These are phyloP conservation scores for Lotmaria passim DNA, from an alignment of 208 protist species.

Conservation along the genomic window DNA sequence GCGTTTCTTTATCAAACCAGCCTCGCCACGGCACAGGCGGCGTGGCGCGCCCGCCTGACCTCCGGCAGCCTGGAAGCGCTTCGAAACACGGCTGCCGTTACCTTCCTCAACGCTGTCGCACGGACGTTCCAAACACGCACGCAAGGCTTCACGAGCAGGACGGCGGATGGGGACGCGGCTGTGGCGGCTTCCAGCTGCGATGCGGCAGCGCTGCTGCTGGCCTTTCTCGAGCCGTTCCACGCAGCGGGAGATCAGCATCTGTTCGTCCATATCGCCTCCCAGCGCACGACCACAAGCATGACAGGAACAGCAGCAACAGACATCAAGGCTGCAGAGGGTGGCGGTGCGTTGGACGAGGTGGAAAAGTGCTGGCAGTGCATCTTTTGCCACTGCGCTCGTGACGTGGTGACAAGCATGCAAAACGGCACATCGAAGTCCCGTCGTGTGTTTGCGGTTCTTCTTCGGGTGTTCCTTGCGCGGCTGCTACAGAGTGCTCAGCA, in stretches of 20 bases:
- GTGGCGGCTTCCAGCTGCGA: neutral
- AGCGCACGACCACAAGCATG: neutral
- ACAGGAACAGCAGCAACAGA: neutral
- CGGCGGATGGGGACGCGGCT: no score
- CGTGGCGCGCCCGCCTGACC: slow-evolving; percentile 26
- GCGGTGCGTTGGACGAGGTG: slow-evolving; percentile 11
- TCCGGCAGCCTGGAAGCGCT: slow-evolving; percentile 16
- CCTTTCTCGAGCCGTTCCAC: slow-evolving; percentile 21
- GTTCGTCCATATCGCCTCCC: slow-evolving; percentile 22
- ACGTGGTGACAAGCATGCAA: neutral
- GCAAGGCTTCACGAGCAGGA: no score
- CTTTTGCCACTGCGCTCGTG: slow-evolving; percentile 4
- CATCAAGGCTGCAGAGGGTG: neutral
- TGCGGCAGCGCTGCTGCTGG: slow-evolving; percentile 8
- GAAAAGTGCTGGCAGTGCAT: slow-evolving; percentile 6
- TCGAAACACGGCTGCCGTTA: slow-evolving; percentile 5
- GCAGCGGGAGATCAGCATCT: slow-evolving; percentile 9
- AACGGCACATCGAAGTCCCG: no score
- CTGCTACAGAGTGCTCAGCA: slow-evolving; percentile 14
- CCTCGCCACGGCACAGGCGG: slow-evolving; percentile 18
- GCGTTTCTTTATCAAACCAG: slow-evolving; percentile 33
- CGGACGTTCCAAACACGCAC: slow-evolving; percentile 14
- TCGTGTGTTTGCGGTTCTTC: no score
- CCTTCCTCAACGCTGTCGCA: slow-evolving; percentile 17
- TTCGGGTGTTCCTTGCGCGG: slow-evolving; percentile 17